Evolutionary conservation across 2,329 filamentous ascomycete species (phyloP).

Genomic region (Aspergillus puulaauensis): DNA sequence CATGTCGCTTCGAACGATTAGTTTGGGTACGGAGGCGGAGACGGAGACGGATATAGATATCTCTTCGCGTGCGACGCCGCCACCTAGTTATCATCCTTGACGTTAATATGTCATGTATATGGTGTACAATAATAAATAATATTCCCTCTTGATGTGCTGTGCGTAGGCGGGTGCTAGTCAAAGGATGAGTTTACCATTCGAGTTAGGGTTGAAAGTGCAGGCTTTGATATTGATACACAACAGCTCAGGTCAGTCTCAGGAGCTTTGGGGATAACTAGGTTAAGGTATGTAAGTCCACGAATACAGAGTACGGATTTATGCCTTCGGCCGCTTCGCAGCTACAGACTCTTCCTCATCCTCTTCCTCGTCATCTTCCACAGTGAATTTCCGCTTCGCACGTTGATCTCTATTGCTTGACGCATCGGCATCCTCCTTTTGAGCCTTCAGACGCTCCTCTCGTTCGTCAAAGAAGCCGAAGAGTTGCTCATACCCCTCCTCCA

Average conservation of each 20-base stretch:
- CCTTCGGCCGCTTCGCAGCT: slow-evolving; percentile 33
- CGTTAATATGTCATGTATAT: slow-evolving; percentile 35
- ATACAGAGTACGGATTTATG: slow-evolving; percentile 12
- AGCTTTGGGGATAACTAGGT: neutral
- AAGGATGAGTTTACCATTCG: neutral
- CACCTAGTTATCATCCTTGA: neutral
- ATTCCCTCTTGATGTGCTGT: neutral
- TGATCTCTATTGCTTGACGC: slow-evolving; percentile 16
- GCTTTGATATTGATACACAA: slow-evolving; percentile 11
- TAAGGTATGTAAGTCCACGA: neutral
- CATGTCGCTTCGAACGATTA: no score
- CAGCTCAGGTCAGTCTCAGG: neutral
- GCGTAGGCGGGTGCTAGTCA: neutral
- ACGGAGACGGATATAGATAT: neutral
- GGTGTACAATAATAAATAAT: neutral
- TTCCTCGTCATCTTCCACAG: slow-evolving; percentile 30
- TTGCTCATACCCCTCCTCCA: slow-evolving; percentile 60
- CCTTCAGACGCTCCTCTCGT: slow-evolving; percentile 30
- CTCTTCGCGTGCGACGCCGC: neutral
- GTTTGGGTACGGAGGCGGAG: no score
- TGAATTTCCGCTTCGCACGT: slow-evolving; percentile 33
- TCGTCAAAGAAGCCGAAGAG: slow-evolving; percentile 47
- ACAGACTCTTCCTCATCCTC: slow-evolving; percentile 17
- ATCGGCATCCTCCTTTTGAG: slow-evolving; percentile 24
- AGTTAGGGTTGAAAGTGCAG: neutral